Base-by-base conservation (phyloP, 2,329 filamentous ascomycete genomes). In the Aspergillus hortae region DNA sequence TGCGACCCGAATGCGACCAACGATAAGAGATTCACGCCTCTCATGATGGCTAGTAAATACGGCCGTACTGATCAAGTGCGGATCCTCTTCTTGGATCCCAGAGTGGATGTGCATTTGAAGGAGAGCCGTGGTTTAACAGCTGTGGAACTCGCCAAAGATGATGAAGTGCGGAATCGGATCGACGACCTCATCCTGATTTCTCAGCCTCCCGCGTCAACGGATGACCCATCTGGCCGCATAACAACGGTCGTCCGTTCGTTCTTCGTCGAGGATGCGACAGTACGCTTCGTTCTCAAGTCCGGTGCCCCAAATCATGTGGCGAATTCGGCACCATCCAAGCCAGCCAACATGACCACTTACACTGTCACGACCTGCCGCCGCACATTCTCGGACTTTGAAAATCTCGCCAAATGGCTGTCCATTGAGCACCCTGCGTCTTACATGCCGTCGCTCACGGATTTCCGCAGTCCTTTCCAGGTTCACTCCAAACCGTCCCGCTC, bases 41-140 rank as follows among this genome's bases (percentile, higher is more conserved):
- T 99, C 51, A 99, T 99, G 94, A 88, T 99, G 56, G 92, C 92
- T 6, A 97, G 92, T 80, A 99, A 99, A 70, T 99, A 97, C 66
- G 94, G 94, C 32, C 84, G 94, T 56, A 88, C 95, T 49, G 94
- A 97, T 62, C 90, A 96, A 78, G 92, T 99, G 15, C 82, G 92
- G 53, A 86, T 87, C 9, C 79, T 99, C 5, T 97, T 95, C 69
- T 82, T 87, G 40, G 94, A 99, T 67, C 83, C 90, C 21, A 80
- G 95, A 61, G 90, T 96, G 4, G 94, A 99, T 66, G 74, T 92
- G 12, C 85, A 87, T 40, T 84, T 92, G 27, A 89, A 88, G 68
- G 95, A 99, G 68, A 74, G 89, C 14, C 84, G 94, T 53, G 94
- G 94, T 0, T 78, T 99, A 61, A 96, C 92, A 6, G 94, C 94